A percentile compares a stretch with the other conserved stretches of the same genome.
Conservation (phyloP, 768 basidiomycete species). For the Lanmaoa pseudosensibilis region DNA sequence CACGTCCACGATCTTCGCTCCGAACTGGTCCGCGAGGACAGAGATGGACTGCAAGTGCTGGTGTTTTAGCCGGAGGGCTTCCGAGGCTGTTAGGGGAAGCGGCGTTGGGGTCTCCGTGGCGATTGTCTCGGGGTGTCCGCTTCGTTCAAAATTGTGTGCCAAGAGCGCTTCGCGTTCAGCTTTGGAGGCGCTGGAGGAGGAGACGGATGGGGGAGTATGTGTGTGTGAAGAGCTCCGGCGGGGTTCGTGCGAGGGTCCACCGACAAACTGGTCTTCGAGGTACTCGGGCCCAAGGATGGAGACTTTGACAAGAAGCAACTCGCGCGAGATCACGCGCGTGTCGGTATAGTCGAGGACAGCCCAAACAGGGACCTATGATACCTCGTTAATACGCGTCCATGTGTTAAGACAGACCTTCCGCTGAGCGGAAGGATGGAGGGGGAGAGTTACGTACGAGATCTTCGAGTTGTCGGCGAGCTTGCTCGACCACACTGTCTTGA, state of each 20-base stretch:
- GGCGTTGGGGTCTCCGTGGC: constrained; percentile 28
- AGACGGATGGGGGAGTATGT: not conserved
- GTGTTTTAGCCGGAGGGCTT: constrained; percentile 88
- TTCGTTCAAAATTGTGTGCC: constrained; percentile 76
- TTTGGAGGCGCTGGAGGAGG: constrained; percentile 45
- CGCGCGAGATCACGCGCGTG: constrained; percentile 87
- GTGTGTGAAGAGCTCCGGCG: constrained; percentile 38
- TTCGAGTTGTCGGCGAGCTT: constrained; percentile 92
- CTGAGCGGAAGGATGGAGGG: not conserved
- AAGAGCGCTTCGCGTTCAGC: constrained; percentile 68
- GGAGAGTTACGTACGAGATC: constrained; percentile 70
- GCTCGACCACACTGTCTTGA: constrained; percentile 97
- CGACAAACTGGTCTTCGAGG: constrained; percentile 85
- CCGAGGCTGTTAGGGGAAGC: constrained; percentile 64
- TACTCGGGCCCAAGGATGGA: constrained; percentile 98
- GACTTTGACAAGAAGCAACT: constrained; percentile 92
- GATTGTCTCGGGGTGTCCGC: constrained; percentile 40
- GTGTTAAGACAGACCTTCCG: not conserved
- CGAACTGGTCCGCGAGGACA: constrained; percentile 82
- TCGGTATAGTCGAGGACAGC: constrained; percentile 98
- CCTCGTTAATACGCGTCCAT: not conserved
- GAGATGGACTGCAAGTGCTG: constrained; percentile 87
- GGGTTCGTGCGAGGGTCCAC: constrained; percentile 82
- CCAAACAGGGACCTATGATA: constrained; percentile 91
- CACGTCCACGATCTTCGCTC: constrained; percentile 91